These are phyloP conservation scores for Peronospora farinosa DNA, from an alignment of 352 stramenopile genomes.

Conservation along the genomic window DNA sequence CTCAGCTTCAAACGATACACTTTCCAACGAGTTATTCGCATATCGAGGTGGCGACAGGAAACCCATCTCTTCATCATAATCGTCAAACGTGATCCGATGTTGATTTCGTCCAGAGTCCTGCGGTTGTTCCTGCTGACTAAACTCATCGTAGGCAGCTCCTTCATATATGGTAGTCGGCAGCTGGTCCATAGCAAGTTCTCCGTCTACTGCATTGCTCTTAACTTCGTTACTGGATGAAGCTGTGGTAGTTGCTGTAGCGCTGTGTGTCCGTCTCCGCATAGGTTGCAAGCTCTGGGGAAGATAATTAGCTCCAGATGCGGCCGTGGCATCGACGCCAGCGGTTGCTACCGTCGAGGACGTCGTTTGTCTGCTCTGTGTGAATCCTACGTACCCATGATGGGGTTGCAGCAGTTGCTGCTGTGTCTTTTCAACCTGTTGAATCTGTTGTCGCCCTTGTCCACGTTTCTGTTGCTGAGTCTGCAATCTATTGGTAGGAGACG, in stretches of 20 bases:
- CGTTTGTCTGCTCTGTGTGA: conserved; percentile 35
- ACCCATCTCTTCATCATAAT: conserved; percentile 48
- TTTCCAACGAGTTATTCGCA: conserved; percentile 37
- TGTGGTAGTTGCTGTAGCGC: conserved; percentile 33
- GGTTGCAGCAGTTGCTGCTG: conserved; percentile 44
- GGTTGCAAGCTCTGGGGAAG: conserved; percentile 59
- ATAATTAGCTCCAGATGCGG: conserved; percentile 27
- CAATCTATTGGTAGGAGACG: conserved; percentile 40
- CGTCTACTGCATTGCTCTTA: conserved; percentile 17
- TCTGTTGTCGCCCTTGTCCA: conserved; percentile 34
- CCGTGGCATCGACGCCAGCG: conserved; percentile 7
- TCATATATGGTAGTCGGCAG: conserved; percentile 53
- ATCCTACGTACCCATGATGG: conserved; percentile 34
- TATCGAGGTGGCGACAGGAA: conserved; percentile 31
- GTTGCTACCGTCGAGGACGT: conserved; percentile 15
- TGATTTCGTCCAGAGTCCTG: conserved; percentile 47
- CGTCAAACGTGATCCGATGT: conserved; percentile 53
- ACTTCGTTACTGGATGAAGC: conserved; percentile 20
- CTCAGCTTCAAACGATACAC: conserved; percentile 50
- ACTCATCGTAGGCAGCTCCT: conserved; percentile 30
- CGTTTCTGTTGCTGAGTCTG: conserved; percentile 37
- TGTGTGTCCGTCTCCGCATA: conserved; percentile 71
- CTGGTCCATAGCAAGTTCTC: conserved; percentile 27
- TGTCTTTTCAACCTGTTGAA: conserved; percentile 39
- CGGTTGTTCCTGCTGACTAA: conserved; percentile 22